A percentile compares a stretch with the other conserved stretches of the same genome.
Conservation (phyloP, 2,329 filamentous ascomycete genomes). For the Colletotrichum gigasporum region DNA sequence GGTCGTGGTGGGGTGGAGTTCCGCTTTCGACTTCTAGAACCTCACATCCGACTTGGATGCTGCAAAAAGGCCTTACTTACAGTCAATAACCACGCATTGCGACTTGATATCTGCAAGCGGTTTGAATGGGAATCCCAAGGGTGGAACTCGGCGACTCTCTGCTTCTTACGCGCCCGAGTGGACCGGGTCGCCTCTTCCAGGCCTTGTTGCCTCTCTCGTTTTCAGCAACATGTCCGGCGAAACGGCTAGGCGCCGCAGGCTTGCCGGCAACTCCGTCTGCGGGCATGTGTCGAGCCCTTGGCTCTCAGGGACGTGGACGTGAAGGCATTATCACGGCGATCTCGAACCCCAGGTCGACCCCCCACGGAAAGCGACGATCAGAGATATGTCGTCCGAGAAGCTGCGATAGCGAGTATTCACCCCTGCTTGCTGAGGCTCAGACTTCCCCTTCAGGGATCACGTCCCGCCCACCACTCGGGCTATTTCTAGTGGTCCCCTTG, state of each 20-base stretch:
- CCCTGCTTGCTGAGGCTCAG: neutral
- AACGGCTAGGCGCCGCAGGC: slow-evolving; percentile 8
- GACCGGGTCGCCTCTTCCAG: neutral
- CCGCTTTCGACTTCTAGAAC: neutral
- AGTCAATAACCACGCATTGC: neutral
- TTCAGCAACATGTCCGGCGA: slow-evolving; percentile 18
- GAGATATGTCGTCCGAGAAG: neutral
- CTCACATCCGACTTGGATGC: neutral
- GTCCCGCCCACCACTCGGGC: neutral
- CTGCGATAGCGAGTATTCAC: neutral
- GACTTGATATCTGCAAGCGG: slow-evolving; percentile 4
- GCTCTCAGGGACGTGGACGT: neutral
- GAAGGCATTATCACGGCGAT: slow-evolving; percentile 12
- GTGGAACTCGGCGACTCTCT: slow-evolving; percentile 10
- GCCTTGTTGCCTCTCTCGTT: slow-evolving; percentile 19
- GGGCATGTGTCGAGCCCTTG: neutral
- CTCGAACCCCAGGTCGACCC: neutral
- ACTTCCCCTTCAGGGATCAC: neutral
- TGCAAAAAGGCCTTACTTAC: neutral
- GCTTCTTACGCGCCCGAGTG: slow-evolving; percentile 20
- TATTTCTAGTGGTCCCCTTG: neutral
- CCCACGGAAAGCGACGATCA: neutral
- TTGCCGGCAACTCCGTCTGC: slow-evolving; percentile 16
- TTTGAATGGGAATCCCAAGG: neutral
- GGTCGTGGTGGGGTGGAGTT: neutral